phyloP scores from a whole-genome alignment of 2,329 filamentous ascomycete species.

The Knufia petricola region DNA sequence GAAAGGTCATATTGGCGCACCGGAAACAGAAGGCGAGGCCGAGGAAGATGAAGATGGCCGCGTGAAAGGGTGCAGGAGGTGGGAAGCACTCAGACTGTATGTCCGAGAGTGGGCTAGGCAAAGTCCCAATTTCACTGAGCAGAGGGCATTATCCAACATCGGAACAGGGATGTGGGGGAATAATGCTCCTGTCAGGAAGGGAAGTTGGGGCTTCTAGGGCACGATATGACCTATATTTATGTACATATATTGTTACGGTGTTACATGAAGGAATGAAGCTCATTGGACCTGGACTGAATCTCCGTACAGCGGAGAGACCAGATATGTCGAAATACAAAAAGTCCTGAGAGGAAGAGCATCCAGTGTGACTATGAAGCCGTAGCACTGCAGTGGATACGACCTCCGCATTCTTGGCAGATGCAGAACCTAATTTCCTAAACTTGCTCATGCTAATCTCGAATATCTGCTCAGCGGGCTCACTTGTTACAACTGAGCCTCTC shows the following conservation, averaged over 20 bases:
- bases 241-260: background rate
- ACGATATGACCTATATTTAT: no score
- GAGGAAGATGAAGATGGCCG: constrained; percentile 40
- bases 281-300: no score
- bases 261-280: background rate
- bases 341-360: no score
- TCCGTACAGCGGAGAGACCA: no score
- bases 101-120: constrained; percentile 84
- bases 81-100: constrained; percentile 75
- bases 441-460: background rate
- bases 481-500: background rate
- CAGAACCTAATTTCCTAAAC: background rate
- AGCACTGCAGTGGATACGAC: no score
- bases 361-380: no score
- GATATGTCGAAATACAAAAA: no score
- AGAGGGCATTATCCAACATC: background rate
- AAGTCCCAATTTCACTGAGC: constrained; percentile 58
- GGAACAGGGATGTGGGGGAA: constrained; percentile 9
- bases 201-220: constrained; percentile 6
- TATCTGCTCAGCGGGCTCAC: background rate
- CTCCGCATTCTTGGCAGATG: background rate
- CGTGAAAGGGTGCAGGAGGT: constrained; percentile 54
- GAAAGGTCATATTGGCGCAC: constrained; percentile 61
- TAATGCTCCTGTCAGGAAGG: constrained; percentile 8
- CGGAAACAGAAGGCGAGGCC: constrained; percentile 23